A percentile compares a stretch with the other conserved stretches of the same genome.
Conservation (phyloP, 2,329 filamentous ascomycete genomes). For the Fusarium avenaceum region DNA sequence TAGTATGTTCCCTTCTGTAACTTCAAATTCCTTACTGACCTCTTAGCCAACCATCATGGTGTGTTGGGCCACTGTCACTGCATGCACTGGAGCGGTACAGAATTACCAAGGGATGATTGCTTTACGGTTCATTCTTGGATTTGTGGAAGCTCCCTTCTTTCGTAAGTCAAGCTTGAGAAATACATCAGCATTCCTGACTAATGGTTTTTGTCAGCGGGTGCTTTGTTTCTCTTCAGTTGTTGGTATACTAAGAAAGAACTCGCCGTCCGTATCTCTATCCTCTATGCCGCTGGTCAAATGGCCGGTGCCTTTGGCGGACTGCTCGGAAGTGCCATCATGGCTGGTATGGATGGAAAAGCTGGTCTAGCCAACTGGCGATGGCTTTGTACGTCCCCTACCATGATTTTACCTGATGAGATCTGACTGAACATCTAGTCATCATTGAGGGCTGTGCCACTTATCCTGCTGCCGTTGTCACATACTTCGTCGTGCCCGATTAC, state of each 20-base stretch:
- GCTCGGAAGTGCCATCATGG: constrained; percentile 74
- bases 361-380: constrained; percentile 73
- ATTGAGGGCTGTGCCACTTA: constrained; percentile 21
- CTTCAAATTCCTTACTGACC: neutral
- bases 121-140: constrained; percentile 16
- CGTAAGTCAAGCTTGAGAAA: neutral
- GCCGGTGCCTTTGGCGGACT: constrained; percentile 79
- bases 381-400: constrained; percentile 28
- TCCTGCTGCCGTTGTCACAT: constrained; percentile 15
- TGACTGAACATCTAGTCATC: neutral
- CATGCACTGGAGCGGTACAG: constrained; percentile 51
- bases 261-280: constrained; percentile 72
- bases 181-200: no score
- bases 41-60: constrained; percentile 11
- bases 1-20: neutral
- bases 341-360: constrained; percentile 71
- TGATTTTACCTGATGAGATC: no score
- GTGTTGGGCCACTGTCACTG: constrained; percentile 42
- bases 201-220: neutral
- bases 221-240: constrained; percentile 18
- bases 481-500: constrained; percentile 26
- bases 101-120: constrained; percentile 18
- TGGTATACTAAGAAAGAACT: constrained; percentile 68
- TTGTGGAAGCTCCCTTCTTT: constrained; percentile 23
- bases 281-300: constrained; percentile 77